A percentile compares a stretch with the other conserved stretches of the same genome.
These are phyloP conservation scores for Orbilia oligospora DNA, from an alignment of 2,329 filamentous ascomycete species.

Conservation along the genomic window DNA sequence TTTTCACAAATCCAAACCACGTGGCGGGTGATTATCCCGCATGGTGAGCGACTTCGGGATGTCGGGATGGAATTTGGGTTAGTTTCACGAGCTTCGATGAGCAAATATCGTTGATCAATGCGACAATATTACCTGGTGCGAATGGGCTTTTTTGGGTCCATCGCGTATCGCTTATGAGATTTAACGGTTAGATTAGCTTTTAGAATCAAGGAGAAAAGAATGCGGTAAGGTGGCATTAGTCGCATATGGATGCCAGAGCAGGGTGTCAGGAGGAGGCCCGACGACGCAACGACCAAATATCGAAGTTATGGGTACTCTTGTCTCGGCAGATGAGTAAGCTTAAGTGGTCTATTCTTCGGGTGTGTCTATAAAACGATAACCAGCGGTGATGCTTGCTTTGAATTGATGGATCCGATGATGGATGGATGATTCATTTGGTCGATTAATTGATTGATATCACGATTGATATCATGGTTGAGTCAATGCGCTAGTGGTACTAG, in stretches of 20 bases:
- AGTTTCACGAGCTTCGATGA: neutral
- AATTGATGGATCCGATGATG: neutral
- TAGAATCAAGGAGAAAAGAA: neutral
- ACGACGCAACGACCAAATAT: too few relatives aligned
- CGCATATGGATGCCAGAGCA: conserved; percentile 15
- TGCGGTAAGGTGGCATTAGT: conserved; percentile 23
- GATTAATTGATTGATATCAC: neutral
- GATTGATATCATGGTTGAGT: neutral
- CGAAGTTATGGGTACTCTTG: too few relatives aligned
- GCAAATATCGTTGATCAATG: neutral
- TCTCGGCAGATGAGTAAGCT: too few relatives aligned
- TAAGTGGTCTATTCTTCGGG: too few relatives aligned
- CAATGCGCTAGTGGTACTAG: neutral
- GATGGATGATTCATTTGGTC: neutral
- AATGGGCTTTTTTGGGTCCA: neutral
- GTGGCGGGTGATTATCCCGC: conserved; percentile 15
- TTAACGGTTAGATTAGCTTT: neutral
- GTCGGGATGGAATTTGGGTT: conserved; percentile 4
- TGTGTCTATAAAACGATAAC: too few relatives aligned
- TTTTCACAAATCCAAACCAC: conserved; percentile 1
- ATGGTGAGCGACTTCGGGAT: neutral
- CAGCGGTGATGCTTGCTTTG: neutral
- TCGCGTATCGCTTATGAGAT: neutral
- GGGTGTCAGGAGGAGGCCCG: conserved; percentile 1
- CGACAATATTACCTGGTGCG: neutral